Base-by-base conservation (phyloP, 2,329 filamentous ascomycete species). In the Claviceps quebecensis region DNA sequence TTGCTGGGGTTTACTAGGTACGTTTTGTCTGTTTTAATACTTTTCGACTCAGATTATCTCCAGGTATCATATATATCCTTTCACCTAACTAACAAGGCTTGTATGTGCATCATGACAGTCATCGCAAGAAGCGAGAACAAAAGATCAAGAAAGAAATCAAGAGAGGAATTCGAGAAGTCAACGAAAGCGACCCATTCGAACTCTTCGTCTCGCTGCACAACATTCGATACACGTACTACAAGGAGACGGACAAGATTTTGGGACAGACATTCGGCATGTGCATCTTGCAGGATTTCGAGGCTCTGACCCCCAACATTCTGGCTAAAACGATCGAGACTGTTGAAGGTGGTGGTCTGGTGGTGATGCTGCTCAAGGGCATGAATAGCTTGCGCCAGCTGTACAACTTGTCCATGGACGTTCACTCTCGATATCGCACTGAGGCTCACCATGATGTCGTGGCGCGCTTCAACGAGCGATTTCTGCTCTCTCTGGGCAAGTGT, bases 121-220 rank as follows among this genome's bases (percentile, higher is more conserved):
- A 98, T 70, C 86, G 93, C 51, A 94, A 95, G 76, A 98, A 98
- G 82, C 86, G 93, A 61, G 93, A 98, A 69, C 83, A 84, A 63
- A 98, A 96, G 74, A 96, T 98, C 68, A 95, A 95, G 73, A 95
- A 91, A 69, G 93, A 98, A 64, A 88, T 98, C 68, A 96, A 95
- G 73, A 81, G 89, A 61, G 93, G 93, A 45, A 88, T 90, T 58
- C 81, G 94, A 63, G 93, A 98, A 68, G 81, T 86, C 56, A 95
- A 98, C 67, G 79, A 82, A 51, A 88, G 95, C 65, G 93, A 98
- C 65, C 86, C 93, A 0, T 98, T 98, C 72, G 93, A 98, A 71
- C 80, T 97, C 51, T 98, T 97, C 70, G 85, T 97, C 60, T 93
- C 89, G 53, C 82, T 95, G 52, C 87, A 97, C 72, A 89, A 96